These are phyloP conservation scores for Cyanidiococcus yangmingshanensis DNA, from an alignment of 23 red algal species.

Conservation along the genomic window DNA sequence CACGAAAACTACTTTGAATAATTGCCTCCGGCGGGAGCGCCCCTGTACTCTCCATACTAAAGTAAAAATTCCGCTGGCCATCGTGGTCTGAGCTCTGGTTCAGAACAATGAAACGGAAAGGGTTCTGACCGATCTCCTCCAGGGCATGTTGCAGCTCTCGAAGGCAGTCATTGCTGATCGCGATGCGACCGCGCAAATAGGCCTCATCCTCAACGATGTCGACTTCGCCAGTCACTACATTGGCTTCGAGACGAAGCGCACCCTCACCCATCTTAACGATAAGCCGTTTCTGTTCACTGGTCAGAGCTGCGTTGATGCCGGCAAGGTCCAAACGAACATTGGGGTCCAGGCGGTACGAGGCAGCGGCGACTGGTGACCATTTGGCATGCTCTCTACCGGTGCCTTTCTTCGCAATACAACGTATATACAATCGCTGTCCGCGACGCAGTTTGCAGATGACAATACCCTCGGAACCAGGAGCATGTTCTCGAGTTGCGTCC, in stretches of 20 bases:
- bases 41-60: constrained; percentile 83
- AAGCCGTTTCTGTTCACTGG: background rate
- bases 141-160: constrained; percentile 40
- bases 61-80: constrained; percentile 24
- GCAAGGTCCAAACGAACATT: background rate
- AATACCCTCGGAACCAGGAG: constrained; percentile 35
- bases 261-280: constrained; percentile 15
- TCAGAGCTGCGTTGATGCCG: constrained; percentile 3
- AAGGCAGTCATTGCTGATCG: constrained; percentile 35
- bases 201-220: constrained; percentile 57
- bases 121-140: constrained; percentile 69
- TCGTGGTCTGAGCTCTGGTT: constrained; percentile 41
- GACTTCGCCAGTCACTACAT: background rate
- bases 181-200: constrained; percentile 29
- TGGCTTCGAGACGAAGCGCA: constrained; percentile 1
- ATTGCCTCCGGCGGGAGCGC: constrained; percentile 42
- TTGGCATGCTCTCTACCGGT: constrained; percentile 84
- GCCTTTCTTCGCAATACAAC: constrained; percentile 60
- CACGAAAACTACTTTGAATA: background rate
- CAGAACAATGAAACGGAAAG: constrained; percentile 46
- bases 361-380: constrained; percentile 86
- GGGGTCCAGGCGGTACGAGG: constrained; percentile 39
- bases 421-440: constrained; percentile 82
- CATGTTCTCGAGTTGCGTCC: background rate
- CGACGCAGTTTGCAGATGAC: constrained; percentile 72